Conservation (phyloP, 2,329 filamentous ascomycete species). For the Corinectria fuckeliana region DNA sequence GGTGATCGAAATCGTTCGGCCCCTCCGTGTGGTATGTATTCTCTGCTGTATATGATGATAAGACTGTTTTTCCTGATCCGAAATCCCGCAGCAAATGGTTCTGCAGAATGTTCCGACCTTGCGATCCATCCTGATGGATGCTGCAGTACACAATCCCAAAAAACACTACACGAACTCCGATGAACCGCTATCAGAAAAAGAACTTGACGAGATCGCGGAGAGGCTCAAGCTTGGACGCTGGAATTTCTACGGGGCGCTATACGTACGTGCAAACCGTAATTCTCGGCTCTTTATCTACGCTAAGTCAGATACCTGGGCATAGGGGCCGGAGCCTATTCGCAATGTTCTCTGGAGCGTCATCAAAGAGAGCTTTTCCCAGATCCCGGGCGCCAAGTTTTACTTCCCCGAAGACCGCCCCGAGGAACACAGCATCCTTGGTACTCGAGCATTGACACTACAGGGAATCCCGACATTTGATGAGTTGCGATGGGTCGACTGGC, state of each 20-base stretch:
- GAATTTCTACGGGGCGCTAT: conserved; percentile 11
- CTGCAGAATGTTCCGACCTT: conserved; percentile 16
- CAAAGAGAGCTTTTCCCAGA: background rate
- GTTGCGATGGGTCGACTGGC: background rate
- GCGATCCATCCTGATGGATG: conserved; percentile 12
- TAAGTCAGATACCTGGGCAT: no score
- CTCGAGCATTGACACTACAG: background rate
- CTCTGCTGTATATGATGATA: no score
- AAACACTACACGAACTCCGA: background rate
- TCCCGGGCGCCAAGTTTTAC: background rate
- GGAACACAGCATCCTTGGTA: background rate
- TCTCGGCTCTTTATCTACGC: no score
- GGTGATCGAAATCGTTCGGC: conserved; percentile 8
- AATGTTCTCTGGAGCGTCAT: background rate
- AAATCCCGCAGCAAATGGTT: background rate
- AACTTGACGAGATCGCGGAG: conserved; percentile 12
- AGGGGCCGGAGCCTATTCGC: conserved; percentile 6
- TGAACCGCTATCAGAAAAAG: background rate
- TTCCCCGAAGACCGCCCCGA: background rate
- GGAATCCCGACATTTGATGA: background rate
- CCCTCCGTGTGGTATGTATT: conserved; percentile 8
- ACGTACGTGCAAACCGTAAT: no score
- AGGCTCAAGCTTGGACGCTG: conserved; percentile 8
- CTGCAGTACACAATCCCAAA: conserved; percentile 7
- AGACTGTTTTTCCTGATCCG: no score